phyloP scores from a whole-genome alignment of 495 filamentous ascomycete genomes.

The Podospora didyma region DNA sequence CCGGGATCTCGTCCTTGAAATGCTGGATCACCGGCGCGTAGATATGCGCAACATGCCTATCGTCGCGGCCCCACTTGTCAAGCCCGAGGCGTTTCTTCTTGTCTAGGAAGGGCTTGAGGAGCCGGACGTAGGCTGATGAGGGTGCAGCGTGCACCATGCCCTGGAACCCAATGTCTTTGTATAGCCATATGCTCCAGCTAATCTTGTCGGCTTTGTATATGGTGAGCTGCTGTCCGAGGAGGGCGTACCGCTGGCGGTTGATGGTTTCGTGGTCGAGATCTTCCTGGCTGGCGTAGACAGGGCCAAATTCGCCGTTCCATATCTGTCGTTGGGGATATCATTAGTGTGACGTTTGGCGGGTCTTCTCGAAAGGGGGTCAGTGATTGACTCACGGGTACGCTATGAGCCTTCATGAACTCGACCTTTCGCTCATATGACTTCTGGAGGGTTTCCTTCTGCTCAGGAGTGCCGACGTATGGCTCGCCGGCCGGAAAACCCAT shows the following conservation, averaged over 20 bases:
- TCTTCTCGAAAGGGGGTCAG: not conserved
- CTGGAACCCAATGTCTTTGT: slow-evolving; percentile 63
- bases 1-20: slow-evolving; percentile 22
- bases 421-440: slow-evolving; percentile 52
- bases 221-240: slow-evolving; percentile 52
- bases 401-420: slow-evolving; percentile 51
- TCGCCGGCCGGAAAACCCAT: slow-evolving; percentile 56
- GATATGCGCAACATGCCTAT: slow-evolving; percentile 22
- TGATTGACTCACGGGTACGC: slow-evolving; percentile 38
- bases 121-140: slow-evolving; percentile 45
- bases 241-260: slow-evolving; percentile 49
- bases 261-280: slow-evolving; percentile 37
- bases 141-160: slow-evolving; percentile 54
- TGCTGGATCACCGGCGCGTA: slow-evolving; percentile 27
- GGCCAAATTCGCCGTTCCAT: slow-evolving; percentile 68
- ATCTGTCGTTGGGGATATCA: slow-evolving; percentile 2
- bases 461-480: slow-evolving; percentile 45
- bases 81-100: slow-evolving; percentile 52
- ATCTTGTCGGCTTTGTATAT: slow-evolving; percentile 56
- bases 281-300: slow-evolving; percentile 49
- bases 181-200: slow-evolving; percentile 61
- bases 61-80: slow-evolving; percentile 53
- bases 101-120: slow-evolving; percentile 47
- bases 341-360: too few relatives aligned
- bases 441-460: slow-evolving; percentile 48